A percentile compares a stretch with the other conserved stretches of the same genome.
Conservation (phyloP, 345 rosid species). For the Boechera stricta region DNA sequence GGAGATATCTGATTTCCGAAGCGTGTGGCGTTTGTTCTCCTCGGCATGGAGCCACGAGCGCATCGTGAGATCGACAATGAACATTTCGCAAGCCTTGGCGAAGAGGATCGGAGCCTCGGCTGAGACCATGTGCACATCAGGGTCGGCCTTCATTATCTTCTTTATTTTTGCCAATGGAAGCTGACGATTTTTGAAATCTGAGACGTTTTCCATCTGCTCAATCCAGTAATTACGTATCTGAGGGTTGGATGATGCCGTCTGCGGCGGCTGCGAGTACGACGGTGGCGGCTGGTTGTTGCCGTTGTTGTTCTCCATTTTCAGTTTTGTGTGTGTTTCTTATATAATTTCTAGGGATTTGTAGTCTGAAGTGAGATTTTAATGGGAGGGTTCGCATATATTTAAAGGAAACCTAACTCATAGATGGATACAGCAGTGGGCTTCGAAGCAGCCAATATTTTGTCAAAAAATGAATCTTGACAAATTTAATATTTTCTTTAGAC, state of each 20-base stretch:
- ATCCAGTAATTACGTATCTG: conserved; percentile 70
- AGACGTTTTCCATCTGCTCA: conserved; percentile 69
- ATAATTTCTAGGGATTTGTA: not conserved
- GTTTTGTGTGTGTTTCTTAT: too few species aligned
- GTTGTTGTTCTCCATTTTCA: conserved; percentile 15
- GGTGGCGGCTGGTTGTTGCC: conserved; percentile 33
- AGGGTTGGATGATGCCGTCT: conserved; percentile 52
- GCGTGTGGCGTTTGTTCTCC: conserved; percentile 80
- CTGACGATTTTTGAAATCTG: conserved; percentile 82
- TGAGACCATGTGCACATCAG: conserved; percentile 89
- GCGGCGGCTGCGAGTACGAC: conserved; percentile 31
- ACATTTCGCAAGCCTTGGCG: conserved; percentile 93
- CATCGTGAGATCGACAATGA: conserved; percentile 78
- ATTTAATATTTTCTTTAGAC: not conserved
- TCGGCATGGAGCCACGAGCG: conserved; percentile 89
- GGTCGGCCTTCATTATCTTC: conserved; percentile 93
- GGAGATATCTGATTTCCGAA: conserved; percentile 83
- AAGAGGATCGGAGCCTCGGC: conserved; percentile 85
- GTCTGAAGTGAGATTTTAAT: not conserved
- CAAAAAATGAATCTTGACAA: not conserved
- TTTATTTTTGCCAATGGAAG: conserved; percentile 86
- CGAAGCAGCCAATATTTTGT: not conserved
- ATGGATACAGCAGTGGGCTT: not conserved
- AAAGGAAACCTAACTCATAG: not conserved
- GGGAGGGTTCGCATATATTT: not conserved